Evolutionary conservation across 495 filamentous ascomycete species (phyloP).

Genomic region (Penicilliopsis zonata): DNA sequence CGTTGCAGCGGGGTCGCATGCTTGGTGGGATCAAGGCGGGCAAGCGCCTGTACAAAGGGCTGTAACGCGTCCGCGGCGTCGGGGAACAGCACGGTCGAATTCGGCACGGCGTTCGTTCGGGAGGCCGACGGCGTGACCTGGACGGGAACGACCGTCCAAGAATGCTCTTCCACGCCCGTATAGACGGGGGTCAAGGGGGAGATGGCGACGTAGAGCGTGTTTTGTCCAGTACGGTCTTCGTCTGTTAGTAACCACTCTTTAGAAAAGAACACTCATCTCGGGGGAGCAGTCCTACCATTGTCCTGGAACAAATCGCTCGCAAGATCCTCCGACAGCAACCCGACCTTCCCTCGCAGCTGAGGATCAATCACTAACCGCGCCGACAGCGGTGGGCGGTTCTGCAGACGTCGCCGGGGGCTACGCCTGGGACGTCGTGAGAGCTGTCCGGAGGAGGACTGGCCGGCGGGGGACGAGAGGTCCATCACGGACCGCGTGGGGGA

Average conservation of each 20-base stretch:
- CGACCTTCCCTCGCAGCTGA: conserved; percentile 78
- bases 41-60: conserved; percentile 53
- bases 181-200: conserved; percentile 64
- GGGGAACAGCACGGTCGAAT: conserved; percentile 75
- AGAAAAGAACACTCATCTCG: conserved; percentile 18
- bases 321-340: conserved; percentile 76
- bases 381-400: conserved; percentile 45
- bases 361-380: conserved; percentile 63
- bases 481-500: conserved; percentile 10
- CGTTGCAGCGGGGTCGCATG: conserved; percentile 42
- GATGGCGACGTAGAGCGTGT: conserved; percentile 57
- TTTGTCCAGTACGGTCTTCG: conserved; percentile 10
- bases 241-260: not conserved
- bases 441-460: conserved; percentile 29
- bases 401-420: conserved; percentile 24
- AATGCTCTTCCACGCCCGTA: conserved; percentile 43
- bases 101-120: conserved; percentile 57
- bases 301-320: conserved; percentile 70
- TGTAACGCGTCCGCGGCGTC: conserved; percentile 67
- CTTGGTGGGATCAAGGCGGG: conserved; percentile 43
- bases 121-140: conserved; percentile 55
- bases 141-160: conserved; percentile 82
- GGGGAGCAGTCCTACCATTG: conserved; percentile 11
- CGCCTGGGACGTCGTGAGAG: conserved; percentile 27
- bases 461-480: conserved; percentile 25